Percentiles rank a stretch among this genome's conserved stretches.
These are phyloP conservation scores for Colletotrichum destructivum DNA, from an alignment of 2,329 filamentous ascomycete genomes.

Conservation along the genomic window DNA sequence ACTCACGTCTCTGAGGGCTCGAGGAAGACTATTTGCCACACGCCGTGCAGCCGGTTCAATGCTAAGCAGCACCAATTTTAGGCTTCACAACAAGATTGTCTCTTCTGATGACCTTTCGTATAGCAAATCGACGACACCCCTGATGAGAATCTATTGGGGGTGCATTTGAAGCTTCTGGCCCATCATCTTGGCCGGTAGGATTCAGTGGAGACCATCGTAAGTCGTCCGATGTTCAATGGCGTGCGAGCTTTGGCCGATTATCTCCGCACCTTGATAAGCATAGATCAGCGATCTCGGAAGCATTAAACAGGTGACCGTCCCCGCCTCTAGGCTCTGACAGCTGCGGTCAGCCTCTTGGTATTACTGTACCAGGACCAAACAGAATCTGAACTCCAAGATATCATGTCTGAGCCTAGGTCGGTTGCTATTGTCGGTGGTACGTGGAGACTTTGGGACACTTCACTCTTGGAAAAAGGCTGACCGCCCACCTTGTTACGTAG, in stretches of 20 bases:
- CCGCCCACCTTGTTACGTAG: constrained; percentile 16
- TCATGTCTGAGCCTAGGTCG: constrained; percentile 24
- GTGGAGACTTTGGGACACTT: background rate
- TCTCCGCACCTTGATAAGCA: background rate
- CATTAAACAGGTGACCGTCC: constrained; percentile 2
- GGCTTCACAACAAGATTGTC: constrained; percentile 44
- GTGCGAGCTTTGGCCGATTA: background rate
- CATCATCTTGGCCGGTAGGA: background rate
- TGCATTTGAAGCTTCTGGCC: background rate
- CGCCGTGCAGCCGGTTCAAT: constrained; percentile 50
- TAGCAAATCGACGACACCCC: background rate
- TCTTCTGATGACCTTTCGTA: background rate
- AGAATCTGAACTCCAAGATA: background rate
- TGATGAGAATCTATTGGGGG: background rate
- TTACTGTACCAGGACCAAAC: background rate
- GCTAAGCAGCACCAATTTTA: constrained; percentile 52
- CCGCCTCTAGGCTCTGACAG: constrained; percentile 1
- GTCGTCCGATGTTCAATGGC: constrained; percentile 6
- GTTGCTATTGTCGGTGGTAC: constrained; percentile 32
- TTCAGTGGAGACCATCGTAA: background rate
- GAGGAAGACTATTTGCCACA: constrained; percentile 49
- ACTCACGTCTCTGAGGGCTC: constrained; percentile 53
- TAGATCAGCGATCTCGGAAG: constrained; percentile 24
- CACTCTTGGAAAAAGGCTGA: background rate
- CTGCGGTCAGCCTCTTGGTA: background rate